Evolutionary conservation across 2,329 filamentous ascomycete genomes (phyloP).

Genomic region (Arthrobotrys pseudoclavata): DNA sequence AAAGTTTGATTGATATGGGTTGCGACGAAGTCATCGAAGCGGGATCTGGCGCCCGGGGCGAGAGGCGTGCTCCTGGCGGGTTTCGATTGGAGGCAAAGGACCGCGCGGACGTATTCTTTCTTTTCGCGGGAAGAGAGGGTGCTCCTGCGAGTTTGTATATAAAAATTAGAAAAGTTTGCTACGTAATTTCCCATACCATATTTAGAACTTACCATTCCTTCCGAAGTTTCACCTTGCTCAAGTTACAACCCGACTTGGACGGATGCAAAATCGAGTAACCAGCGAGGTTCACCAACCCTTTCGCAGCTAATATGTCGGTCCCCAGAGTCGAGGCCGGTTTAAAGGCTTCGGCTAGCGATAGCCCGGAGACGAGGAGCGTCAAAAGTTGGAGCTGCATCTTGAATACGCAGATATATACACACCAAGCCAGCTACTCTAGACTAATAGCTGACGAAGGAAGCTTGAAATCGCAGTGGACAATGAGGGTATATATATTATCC

Average conservation of each 20-base stretch:
- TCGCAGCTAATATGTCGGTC: slow-evolving; percentile 47
- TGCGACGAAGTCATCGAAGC: slow-evolving; percentile 64
- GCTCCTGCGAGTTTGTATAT: slow-evolving; percentile 55
- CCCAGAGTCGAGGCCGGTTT: slow-evolving; percentile 38
- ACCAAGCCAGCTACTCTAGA: slow-evolving; percentile 2
- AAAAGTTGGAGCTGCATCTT: slow-evolving; percentile 42
- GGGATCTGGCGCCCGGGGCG: slow-evolving; percentile 56
- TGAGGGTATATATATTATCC: slow-evolving; percentile 24
- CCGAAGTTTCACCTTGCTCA: slow-evolving; percentile 38
- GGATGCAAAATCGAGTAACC: slow-evolving; percentile 38
- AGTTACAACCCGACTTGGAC: slow-evolving; percentile 37
- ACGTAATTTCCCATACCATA: not conserved
- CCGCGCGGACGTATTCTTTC: slow-evolving; percentile 63
- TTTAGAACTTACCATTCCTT: slow-evolving; percentile 38
- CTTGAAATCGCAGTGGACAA: not conserved
- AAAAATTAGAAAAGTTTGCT: not conserved
- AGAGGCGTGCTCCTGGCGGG: slow-evolving; percentile 61
- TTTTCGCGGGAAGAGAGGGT: slow-evolving; percentile 62
- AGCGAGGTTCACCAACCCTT: slow-evolving; percentile 42
- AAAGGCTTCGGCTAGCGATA: slow-evolving; percentile 34
- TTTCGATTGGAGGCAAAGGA: slow-evolving; percentile 64
- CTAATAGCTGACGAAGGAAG: not conserved
- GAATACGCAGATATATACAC: not conserved
- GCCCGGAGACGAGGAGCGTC: slow-evolving; percentile 25
- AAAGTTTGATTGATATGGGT: slow-evolving; percentile 64